phyloP scores from a whole-genome alignment of 345 rosid species.

The Iberis pinnata region DNA sequence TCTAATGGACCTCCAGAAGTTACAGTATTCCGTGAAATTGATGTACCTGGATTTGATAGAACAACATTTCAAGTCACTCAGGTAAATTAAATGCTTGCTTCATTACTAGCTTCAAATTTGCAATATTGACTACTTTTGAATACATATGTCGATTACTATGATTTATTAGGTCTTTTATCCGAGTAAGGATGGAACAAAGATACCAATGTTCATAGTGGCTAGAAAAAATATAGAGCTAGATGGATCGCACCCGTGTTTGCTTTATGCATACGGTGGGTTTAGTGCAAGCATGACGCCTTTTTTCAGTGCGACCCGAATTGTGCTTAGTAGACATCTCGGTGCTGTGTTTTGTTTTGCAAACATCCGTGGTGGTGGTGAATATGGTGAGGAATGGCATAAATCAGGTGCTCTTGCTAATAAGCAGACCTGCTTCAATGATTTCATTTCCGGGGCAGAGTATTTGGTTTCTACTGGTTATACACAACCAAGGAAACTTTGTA shows the following conservation, averaged over 20 bases:
- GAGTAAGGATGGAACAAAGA: conserved; percentile 71
- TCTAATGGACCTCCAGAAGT: conserved; percentile 43
- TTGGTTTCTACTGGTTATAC: conserved; percentile 75
- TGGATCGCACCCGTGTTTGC: conserved; percentile 85
- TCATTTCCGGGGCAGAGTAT: conserved; percentile 70
- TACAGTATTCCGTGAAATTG: conserved; percentile 70
- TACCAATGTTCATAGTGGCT: conserved; percentile 74
- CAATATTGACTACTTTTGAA: background rate
- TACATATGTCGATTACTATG: background rate
- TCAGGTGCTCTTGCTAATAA: conserved; percentile 70
- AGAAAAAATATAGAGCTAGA: conserved; percentile 50
- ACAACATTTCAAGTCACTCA: conserved; percentile 62
- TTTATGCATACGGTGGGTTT: conserved; percentile 93
- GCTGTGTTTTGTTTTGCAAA: conserved; percentile 73
- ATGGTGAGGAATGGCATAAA: conserved; percentile 96
- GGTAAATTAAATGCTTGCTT: conserved; percentile 39
- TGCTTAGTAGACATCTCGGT: conserved; percentile 72
- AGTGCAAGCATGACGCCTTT: conserved; percentile 63
- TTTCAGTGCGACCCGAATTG: conserved; percentile 58
- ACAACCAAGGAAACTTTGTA: conserved; percentile 60
- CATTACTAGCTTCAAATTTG: conserved; percentile 10
- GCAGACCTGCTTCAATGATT: conserved; percentile 90
- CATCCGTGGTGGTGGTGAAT: conserved; percentile 96
- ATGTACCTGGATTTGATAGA: conserved; percentile 71
- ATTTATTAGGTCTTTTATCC: conserved; percentile 64